These are phyloP conservation scores for Setaria italica DNA, from an alignment of 202 grass and related monocot species.

Conservation along the genomic window DNA sequence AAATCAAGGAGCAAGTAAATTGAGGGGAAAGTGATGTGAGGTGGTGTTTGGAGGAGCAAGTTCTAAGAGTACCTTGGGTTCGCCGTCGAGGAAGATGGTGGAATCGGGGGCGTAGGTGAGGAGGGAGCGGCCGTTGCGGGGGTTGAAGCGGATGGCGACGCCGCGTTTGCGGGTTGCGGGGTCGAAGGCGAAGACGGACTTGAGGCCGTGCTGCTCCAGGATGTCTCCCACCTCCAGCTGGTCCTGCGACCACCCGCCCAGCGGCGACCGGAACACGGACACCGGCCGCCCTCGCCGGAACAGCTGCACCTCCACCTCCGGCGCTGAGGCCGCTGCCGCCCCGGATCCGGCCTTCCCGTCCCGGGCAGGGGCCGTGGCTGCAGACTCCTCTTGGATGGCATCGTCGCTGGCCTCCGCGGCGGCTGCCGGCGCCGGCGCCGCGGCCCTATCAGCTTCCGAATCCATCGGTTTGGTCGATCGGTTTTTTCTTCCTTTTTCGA, in stretches of 20 bases:
- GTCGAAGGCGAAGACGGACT: conserved; percentile 80
- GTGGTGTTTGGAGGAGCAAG: background rate
- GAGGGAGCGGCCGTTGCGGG: conserved; percentile 81
- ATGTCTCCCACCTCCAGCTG: conserved; percentile 94
- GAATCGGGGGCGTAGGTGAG: conserved; percentile 73
- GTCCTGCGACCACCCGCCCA: conserved; percentile 86
- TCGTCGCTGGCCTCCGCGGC: conserved; percentile 46
- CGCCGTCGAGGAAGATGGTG: conserved; percentile 78
- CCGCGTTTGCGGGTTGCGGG: conserved; percentile 61
- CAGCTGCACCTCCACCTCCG: conserved; percentile 85
- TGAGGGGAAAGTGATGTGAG: conserved; percentile 1
- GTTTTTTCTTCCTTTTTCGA: background rate
- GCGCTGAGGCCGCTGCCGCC: conserved; percentile 40
- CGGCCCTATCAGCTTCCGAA: conserved; percentile 27
- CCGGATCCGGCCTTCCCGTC: conserved; percentile 58
- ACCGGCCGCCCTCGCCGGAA: conserved; percentile 72
- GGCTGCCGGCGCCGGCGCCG: conserved; percentile 20
- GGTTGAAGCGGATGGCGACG: conserved; percentile 80
- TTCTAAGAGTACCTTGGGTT: conserved; percentile 76
- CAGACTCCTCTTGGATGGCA: conserved; percentile 58
- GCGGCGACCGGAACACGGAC: conserved; percentile 66
- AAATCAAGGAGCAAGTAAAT: background rate
- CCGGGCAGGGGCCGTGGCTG: conserved; percentile 15
- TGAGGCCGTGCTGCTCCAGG: conserved; percentile 83
- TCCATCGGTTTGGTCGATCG: conserved; percentile 54